A percentile compares a stretch with the other conserved stretches of the same genome.
Conservation (phyloP, 148 eudicot species). For the Spergularia bocconei region DNA sequence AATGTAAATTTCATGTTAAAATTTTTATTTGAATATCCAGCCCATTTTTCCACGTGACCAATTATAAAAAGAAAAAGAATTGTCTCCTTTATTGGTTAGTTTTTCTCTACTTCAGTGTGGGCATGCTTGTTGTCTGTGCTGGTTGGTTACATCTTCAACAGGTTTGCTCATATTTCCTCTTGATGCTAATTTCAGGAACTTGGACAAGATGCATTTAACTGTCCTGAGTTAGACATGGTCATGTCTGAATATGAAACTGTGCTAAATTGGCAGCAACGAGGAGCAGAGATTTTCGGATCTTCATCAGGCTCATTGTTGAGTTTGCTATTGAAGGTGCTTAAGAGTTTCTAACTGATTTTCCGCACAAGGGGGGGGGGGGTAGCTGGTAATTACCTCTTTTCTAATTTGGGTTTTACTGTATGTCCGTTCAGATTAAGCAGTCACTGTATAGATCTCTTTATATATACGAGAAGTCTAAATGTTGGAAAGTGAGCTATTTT, state of each 20-base stretch:
- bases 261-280: slow-evolving; percentile 56
- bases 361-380: no score
- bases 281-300: slow-evolving; percentile 47
- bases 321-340: slow-evolving; percentile 53
- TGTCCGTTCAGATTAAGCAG: slow-evolving; percentile 49
- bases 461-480: slow-evolving; percentile 47
- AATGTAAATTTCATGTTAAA: neutral
- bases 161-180: neutral
- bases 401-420: slow-evolving; percentile 2
- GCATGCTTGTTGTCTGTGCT: neutral
- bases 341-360: neutral
- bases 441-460: slow-evolving; percentile 64
- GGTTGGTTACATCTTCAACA: neutral
- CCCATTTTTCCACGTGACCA: neutral
- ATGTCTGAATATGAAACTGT: slow-evolving; percentile 53
- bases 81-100: no score
- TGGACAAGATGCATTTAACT: slow-evolving; percentile 65
- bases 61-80: no score
- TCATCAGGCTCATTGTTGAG: slow-evolving; percentile 37
- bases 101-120: neutral
- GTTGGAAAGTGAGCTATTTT: slow-evolving; percentile 46
- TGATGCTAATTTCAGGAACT: slow-evolving; percentile 48
- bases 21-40: no score
- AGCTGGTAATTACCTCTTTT: neutral
- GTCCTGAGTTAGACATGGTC: slow-evolving; percentile 69